Evolutionary conservation across 768 basidiomycete species (phyloP).

Genomic region (Peribolospora kevripleyi): DNA sequence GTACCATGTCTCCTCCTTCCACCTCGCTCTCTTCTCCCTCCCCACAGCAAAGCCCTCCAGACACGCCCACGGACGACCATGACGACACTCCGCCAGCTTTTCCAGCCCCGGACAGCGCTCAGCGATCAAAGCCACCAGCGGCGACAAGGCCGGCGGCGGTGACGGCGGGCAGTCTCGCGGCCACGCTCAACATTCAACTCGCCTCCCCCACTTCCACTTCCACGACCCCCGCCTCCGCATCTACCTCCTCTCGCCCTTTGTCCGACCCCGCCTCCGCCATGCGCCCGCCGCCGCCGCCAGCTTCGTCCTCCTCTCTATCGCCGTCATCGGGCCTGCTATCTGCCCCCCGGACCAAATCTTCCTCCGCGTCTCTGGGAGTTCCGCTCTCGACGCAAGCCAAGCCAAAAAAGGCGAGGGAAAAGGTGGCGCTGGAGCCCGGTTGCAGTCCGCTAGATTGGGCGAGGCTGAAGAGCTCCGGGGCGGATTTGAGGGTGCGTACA

Average conservation of each 20-base stretch:
- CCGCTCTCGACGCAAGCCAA: conserved; percentile 28
- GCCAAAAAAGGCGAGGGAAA: conserved; percentile 34
- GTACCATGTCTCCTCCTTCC: not conserved
- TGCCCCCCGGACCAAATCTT: not conserved
- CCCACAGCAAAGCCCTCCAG: too few relatives aligned
- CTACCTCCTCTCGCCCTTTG: conserved; percentile 2
- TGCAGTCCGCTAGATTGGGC: conserved; percentile 89
- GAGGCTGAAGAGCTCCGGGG: conserved; percentile 51
- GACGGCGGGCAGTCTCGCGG: too few relatives aligned
- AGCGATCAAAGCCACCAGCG: conserved; percentile 15
- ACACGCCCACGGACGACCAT: conserved; percentile 11
- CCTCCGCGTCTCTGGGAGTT: not conserved
- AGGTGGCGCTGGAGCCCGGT: conserved; percentile 76
- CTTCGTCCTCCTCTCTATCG: not conserved
- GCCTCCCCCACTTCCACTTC: not conserved
- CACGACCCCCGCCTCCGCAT: not conserved
- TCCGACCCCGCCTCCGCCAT: conserved; percentile 2
- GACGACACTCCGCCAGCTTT: conserved; percentile 18
- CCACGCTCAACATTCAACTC: not conserved
- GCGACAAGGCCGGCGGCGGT: not conserved
- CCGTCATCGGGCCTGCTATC: not conserved
- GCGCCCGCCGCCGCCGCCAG: not conserved
- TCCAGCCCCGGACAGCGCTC: conserved; percentile 19
- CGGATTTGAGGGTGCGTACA: conserved; percentile 40
- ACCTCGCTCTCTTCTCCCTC: not conserved